Percentiles rank a stretch among this genome's conserved stretches.
These are phyloP conservation scores for Dictyostelium firmibasis DNA, from an alignment of 78 protist genomes.

Conservation along the genomic window DNA sequence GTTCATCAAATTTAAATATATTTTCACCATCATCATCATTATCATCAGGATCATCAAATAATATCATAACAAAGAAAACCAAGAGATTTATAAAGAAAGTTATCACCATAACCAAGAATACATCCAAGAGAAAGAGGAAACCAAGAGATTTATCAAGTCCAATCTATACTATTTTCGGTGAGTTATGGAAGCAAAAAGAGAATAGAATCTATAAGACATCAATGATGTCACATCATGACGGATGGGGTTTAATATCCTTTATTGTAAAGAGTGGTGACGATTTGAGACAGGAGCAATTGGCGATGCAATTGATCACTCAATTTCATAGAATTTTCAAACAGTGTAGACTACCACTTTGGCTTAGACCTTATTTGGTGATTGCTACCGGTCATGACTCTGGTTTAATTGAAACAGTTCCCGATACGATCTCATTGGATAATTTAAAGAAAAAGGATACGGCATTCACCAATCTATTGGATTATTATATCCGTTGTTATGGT, in stretches of 20 bases:
- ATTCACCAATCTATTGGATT: constrained; percentile 18
- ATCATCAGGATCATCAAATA: neutral
- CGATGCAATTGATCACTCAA: constrained; percentile 85
- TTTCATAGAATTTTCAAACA: constrained; percentile 74
- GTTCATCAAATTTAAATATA: neutral
- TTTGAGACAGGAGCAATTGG: constrained; percentile 87
- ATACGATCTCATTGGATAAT: constrained; percentile 88
- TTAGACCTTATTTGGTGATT: constrained; percentile 82
- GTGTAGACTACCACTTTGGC: constrained; percentile 56
- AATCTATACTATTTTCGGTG: constrained; percentile 55
- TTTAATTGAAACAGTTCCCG: constrained; percentile 86
- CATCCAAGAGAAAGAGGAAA: neutral
- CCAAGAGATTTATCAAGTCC: neutral
- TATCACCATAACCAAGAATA: neutral
- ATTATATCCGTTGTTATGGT: constrained; percentile 77
- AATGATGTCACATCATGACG: neutral
- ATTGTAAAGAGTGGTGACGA: constrained; percentile 90
- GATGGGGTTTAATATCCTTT: constrained; percentile 78
- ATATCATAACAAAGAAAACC: neutral
- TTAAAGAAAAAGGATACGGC: constrained; percentile 85
- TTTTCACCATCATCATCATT: neutral
- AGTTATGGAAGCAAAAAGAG: constrained; percentile 71
- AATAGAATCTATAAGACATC: constrained; percentile 15
- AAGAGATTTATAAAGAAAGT: neutral
- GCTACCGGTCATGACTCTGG: constrained; percentile 89